phyloP scores from a whole-genome alignment of 108 stramenopile genomes.

The Conticribra weissflogii region DNA sequence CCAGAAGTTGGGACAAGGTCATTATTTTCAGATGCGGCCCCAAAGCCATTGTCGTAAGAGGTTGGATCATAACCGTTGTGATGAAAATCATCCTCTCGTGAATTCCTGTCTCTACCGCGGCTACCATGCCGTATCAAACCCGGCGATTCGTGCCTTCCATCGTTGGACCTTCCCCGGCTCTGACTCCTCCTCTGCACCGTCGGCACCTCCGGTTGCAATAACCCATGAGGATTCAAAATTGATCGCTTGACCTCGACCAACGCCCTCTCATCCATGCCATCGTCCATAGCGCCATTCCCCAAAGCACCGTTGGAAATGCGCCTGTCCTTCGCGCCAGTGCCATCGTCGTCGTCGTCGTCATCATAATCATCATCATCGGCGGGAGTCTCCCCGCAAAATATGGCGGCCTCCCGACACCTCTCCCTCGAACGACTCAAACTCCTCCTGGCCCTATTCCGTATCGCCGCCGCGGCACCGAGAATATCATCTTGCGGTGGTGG shows the following conservation, averaged over 20 bases:
- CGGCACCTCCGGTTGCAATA: constrained; percentile 14
- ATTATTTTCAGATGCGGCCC: too few species aligned
- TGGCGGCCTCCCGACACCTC: constrained; percentile 21
- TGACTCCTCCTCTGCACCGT: constrained; percentile 35
- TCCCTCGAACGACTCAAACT: constrained; percentile 43
- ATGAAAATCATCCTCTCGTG: constrained; percentile 2
- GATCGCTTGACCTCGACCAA: constrained; percentile 16
- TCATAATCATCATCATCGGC: constrained; percentile 10
- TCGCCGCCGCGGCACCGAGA: constrained; percentile 36
- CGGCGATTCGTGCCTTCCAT: neutral
- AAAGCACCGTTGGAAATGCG: neutral
- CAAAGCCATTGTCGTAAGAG: too few species aligned
- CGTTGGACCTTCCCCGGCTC: constrained; percentile 23
- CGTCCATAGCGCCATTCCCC: neutral
- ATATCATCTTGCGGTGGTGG: constrained; percentile 25
- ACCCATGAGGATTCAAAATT: constrained; percentile 42
- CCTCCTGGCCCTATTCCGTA: constrained; percentile 34
- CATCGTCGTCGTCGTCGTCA: constrained; percentile 9
- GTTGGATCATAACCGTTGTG: too few species aligned
- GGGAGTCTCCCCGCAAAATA: constrained; percentile 30
- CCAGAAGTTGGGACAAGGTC: constrained; percentile 6
- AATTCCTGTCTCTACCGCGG: neutral
- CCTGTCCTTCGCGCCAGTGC: neutral
- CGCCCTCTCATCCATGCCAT: neutral
- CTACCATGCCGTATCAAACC: neutral